phyloP scores from a whole-genome alignment of 768 basidiomycete genomes.

The Chalciporus pseudorubinellus region DNA sequence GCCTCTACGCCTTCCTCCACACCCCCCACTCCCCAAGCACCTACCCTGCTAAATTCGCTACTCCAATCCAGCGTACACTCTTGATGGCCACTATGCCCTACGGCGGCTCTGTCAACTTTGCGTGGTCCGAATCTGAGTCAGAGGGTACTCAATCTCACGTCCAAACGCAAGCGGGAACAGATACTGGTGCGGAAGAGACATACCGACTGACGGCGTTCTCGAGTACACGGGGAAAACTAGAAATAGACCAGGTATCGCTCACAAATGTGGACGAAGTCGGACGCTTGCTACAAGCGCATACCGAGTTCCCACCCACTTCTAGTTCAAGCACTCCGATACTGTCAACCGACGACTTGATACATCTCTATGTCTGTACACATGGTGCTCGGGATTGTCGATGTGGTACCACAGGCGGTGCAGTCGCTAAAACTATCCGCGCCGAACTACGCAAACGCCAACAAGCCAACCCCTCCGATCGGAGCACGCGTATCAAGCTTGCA shows the following conservation, averaged over 20 bases:
- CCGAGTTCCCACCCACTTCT: slow-evolving; percentile 24
- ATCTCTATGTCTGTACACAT: slow-evolving; percentile 78
- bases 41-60: slow-evolving; percentile 48
- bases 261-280: slow-evolving; percentile 51
- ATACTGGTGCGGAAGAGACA: slow-evolving; percentile 9
- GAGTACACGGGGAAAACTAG: slow-evolving; percentile 41
- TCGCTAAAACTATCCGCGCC: slow-evolving; percentile 51
- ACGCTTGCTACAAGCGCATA: slow-evolving; percentile 32
- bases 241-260: slow-evolving; percentile 47
- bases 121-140: slow-evolving; percentile 42
- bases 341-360: slow-evolving; percentile 14
- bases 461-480: slow-evolving; percentile 23
- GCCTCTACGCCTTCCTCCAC: slow-evolving; percentile 56
- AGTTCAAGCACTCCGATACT: neutral
- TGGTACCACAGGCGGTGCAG: slow-evolving; percentile 57
- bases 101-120: slow-evolving; percentile 61
- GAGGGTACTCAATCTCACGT: neutral
- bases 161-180: neutral
- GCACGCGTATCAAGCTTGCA: slow-evolving; percentile 45
- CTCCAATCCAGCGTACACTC: slow-evolving; percentile 51
- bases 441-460: slow-evolving; percentile 46
- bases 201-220: slow-evolving; percentile 56
- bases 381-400: slow-evolving; percentile 78
- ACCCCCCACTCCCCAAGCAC: slow-evolving; percentile 44
- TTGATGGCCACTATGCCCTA: slow-evolving; percentile 42